These are phyloP conservation scores for Massarina eburnea DNA, from an alignment of 2,329 filamentous ascomycete species.

Conservation along the genomic window DNA sequence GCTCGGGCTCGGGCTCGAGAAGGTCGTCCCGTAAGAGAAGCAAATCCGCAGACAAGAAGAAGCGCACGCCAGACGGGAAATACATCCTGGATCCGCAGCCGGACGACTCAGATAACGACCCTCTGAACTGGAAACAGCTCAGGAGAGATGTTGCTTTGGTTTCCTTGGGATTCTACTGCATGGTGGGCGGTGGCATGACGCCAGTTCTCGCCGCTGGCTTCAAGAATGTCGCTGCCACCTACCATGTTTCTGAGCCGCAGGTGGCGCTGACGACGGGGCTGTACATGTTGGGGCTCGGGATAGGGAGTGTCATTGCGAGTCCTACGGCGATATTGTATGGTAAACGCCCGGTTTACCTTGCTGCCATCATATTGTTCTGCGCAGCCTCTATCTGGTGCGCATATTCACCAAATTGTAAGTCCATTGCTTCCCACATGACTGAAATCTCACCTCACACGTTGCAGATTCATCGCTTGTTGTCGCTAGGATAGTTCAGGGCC, in stretches of 20 bases:
- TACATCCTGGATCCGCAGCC: constrained; percentile 92
- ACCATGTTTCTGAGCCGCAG: constrained; percentile 66
- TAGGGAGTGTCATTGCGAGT: constrained; percentile 81
- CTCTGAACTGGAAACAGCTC: constrained; percentile 86
- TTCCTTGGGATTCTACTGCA: constrained; percentile 86
- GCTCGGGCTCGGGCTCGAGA: constrained; percentile 26
- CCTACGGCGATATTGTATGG: constrained; percentile 90
- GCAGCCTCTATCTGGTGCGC: constrained; percentile 81
- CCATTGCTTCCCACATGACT: background rate
- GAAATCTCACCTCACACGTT: background rate
- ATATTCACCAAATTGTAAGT: constrained; percentile 67
- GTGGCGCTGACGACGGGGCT: constrained; percentile 88
- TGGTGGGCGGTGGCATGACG: constrained; percentile 91
- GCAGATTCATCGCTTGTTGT: constrained; percentile 70
- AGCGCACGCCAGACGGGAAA: constrained; percentile 76
- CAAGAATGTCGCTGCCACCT: constrained; percentile 70
- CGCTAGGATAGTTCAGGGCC: constrained; percentile 82
- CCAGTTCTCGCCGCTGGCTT: constrained; percentile 89
- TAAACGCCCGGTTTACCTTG: constrained; percentile 87
- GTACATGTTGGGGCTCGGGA: constrained; percentile 89
- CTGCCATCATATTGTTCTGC: constrained; percentile 75
- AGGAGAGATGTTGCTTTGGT: constrained; percentile 77
- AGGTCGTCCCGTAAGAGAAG: constrained; percentile 23
- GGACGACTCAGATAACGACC: constrained; percentile 86
- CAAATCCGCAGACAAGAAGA: constrained; percentile 58